Base-by-base conservation (phyloP, 306 rosid genomes). In the Dryas alaskensis region DNA sequence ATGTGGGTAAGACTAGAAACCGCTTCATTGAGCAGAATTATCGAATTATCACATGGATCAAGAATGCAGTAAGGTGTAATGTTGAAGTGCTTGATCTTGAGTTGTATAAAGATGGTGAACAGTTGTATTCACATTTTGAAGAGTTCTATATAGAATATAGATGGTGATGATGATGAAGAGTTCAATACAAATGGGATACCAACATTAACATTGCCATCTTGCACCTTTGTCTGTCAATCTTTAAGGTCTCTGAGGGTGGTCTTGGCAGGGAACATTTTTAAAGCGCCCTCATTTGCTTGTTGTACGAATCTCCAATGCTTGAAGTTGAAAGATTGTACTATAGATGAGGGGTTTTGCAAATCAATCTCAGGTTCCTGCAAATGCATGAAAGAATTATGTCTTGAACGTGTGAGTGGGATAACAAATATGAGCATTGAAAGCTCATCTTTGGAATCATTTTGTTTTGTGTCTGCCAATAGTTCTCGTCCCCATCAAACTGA, bases 361-460 rank as follows among this genome's bases (percentile, higher is more conserved):
- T 49, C 45, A 12, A 37, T 67, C 44, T 67, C 70, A 10, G 8
- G n/a, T 31, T 66, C 16, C 58, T 49, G 72, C 45, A 67, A 25
- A 39, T 22, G 39, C 46, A 40, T 67, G 6, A 67, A 48, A 43
- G 59, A 67, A 6, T 49, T 67, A 27, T 5, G 60, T 17, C 72
- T 67, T 11, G 45, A 27, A n/a, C 4, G 4, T 22, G 40, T 49
- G 22, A 10, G 5, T 52, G 72, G 72, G 58, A 4, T 7, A 1
- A 8, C 25, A 4, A 22, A 3, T 16, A 31, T 67, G 6, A 3
- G 1, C 59, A 49, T 67, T 45, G 17, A 7, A 52, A 48, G 67
- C 11, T 40, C 67, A 6, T 37, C 65, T 60, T 60, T 60, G 44
- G 65, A 60, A 25, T 14, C 59, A 12, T n/a, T 53, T 22, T 25